Base-by-base conservation (phyloP, 495 filamentous ascomycete genomes). In the Trichoderma virens region DNA sequence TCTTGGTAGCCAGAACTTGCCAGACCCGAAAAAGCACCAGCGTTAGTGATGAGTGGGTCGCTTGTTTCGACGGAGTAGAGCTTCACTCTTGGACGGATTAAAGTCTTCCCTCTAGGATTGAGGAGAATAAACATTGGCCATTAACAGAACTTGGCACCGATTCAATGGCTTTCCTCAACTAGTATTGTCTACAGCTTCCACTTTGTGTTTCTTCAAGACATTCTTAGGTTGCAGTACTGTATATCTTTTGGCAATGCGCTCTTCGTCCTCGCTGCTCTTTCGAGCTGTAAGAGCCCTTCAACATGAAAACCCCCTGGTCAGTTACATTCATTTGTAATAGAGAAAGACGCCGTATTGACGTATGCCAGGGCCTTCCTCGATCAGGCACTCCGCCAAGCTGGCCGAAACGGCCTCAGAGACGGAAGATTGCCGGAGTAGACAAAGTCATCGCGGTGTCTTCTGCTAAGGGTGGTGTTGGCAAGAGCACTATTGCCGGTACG, bases 401-500 rank as follows among this genome's bases (percentile, higher is more conserved):
- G 80, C 91, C 92, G 65, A 86, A 92, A 28, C 83, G 97, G 9
- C 95, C 94, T 2, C 78, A 89, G 65, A 88, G 90, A 68, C 86
- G 90, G 62, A 82, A 80, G 70, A 93, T 99, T 67, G 83, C 82
- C 20, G 84, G 89, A 71, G 93, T 98, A 59, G 81, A 83, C 69
- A 94, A 97, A 70, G 85, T 97, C 20, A 82, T 99, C 64, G 93
- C 91, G 34, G 89, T 99, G 20, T 96, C 91, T 39, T 97, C 92
- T 0, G 94, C 95, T 6, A 99, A 99, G 69, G 94, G 94, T 11
- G 94, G 94, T 39, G 94, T 99, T 1, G 94, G 94, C 0, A 99
- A 99, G 71, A 93, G 89, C 54, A 99, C 94, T 18, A 87, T 99
- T 34, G 89, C 94, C 6, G 89, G 89, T 91, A 59, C 28, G 73